These are phyloP conservation scores for Danielozyma ontarioensis DNA, from an alignment of 805 yeast genomes.

Conservation along the genomic window DNA sequence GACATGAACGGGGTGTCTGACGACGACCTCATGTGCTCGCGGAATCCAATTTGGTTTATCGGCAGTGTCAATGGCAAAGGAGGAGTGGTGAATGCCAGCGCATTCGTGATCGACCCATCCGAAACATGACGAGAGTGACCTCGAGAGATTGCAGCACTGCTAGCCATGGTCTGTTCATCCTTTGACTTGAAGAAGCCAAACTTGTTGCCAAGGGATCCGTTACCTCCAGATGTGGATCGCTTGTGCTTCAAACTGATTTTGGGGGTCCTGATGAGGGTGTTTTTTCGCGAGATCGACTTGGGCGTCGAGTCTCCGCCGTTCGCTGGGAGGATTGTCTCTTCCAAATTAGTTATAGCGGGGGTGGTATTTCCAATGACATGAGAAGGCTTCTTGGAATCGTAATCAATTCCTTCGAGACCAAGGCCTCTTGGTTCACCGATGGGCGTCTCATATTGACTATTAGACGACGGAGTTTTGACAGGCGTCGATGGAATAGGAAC, in stretches of 20 bases:
- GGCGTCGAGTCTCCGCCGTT: conserved; percentile 2
- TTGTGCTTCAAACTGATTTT: conserved; percentile 34
- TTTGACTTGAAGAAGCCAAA: conserved; percentile 28
- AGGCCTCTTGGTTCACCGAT: conserved; percentile 22
- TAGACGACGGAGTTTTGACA: conserved; percentile 4
- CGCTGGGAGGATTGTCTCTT: conserved; percentile 12
- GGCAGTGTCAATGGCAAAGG: conserved; percentile 35
- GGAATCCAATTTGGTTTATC: conserved; percentile 7
- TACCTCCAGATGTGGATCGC: conserved; percentile 35
- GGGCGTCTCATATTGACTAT: conserved; percentile 15
- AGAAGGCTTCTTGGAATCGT: conserved; percentile 6
- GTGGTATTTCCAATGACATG: conserved; percentile 12
- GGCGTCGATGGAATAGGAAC: conserved; percentile 28
- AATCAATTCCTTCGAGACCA: conserved; percentile 35
- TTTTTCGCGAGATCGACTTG: conserved; percentile 19
- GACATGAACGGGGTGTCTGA: conserved; percentile 37
- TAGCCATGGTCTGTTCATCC: too few species aligned
- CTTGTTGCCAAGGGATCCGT: conserved; percentile 19
- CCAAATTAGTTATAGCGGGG: conserved; percentile 33
- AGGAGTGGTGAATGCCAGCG: conserved; percentile 38
- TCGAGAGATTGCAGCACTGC: conserved; percentile 4
- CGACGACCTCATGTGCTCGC: conserved; percentile 35
- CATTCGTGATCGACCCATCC: conserved; percentile 29
- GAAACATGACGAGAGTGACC: conserved; percentile 37
- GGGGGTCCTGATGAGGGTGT: conserved; percentile 25